A percentile compares a stretch with the other conserved stretches of the same genome.
Evolutionary conservation across 2,329 filamentous ascomycete species (phyloP).

Genomic region (Beauveria medogensis): DNA sequence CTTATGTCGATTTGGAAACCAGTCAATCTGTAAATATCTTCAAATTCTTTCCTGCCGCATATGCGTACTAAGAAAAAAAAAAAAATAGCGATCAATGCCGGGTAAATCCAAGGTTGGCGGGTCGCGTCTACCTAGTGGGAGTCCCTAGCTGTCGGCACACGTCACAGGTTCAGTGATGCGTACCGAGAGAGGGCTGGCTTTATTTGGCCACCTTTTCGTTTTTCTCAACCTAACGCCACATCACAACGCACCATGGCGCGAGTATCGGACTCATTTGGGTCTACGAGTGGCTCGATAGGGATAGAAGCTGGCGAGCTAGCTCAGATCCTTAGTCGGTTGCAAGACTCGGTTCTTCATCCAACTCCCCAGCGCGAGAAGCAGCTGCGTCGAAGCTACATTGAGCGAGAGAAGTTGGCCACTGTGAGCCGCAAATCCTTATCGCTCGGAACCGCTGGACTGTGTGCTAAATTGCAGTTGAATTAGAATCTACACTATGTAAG

Average conservation of each 20-base stretch:
- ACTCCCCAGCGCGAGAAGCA: conserved; percentile 50
- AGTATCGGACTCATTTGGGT: neutral
- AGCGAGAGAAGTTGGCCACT: conserved; percentile 40
- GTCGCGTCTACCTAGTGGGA: neutral
- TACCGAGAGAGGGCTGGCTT: neutral
- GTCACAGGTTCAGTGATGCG: neutral
- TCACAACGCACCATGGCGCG: conserved; percentile 7
- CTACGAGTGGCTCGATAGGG: conserved; percentile 14
- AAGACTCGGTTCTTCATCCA: conserved; percentile 55
- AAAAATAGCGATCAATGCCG: neutral
- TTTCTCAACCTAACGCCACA: neutral
- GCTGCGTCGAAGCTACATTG: conserved; percentile 55
- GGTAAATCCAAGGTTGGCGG: neutral
- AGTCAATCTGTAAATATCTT: no score
- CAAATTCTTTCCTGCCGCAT: neutral
- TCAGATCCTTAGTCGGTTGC: conserved; percentile 57
- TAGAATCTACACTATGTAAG: conserved; percentile 65
- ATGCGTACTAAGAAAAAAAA: neutral
- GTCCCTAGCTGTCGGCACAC: neutral
- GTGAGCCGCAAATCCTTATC: conserved; percentile 24
- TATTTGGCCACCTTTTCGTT: neutral
- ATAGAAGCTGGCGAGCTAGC: conserved; percentile 42
- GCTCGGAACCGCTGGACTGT: conserved; percentile 25
- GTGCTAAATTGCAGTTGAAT: conserved; percentile 36
- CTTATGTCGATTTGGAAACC: no score